These are phyloP conservation scores for Neofusicoccum laricinum DNA, from an alignment of 2,329 filamentous ascomycete genomes.

Conservation along the genomic window DNA sequence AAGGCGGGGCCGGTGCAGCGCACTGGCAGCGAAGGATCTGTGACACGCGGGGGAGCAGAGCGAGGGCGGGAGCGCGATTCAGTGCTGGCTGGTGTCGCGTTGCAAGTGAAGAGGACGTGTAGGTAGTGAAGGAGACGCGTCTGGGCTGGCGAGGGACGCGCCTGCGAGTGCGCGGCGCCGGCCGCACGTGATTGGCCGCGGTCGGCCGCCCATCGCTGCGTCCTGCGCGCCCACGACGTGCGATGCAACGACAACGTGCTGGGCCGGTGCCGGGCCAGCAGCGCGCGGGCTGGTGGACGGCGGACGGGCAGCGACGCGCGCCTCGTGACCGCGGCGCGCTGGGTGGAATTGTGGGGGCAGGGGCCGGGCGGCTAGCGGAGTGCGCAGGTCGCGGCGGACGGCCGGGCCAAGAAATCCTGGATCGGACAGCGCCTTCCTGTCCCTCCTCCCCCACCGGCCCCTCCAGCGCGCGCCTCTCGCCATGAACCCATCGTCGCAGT, in stretches of 20 bases:
- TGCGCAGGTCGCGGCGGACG: background rate
- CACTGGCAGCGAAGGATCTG: background rate
- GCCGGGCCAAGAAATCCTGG: conserved; percentile 10
- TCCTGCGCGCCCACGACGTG: too few relatives aligned
- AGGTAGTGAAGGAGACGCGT: too few relatives aligned
- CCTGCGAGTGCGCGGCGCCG: too few relatives aligned
- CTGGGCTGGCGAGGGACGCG: too few relatives aligned
- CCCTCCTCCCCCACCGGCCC: background rate
- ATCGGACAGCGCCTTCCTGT: background rate
- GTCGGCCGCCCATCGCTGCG: too few relatives aligned
- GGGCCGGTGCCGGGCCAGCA: too few relatives aligned
- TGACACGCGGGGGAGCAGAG: background rate
- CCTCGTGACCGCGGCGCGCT: background rate
- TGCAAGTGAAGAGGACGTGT: too few relatives aligned
- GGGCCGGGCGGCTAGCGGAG: background rate
- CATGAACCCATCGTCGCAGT: background rate
- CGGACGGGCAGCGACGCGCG: too few relatives aligned
- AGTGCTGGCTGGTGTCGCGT: background rate
- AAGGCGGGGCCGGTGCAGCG: background rate
- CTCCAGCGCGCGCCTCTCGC: background rate
- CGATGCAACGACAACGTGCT: too few relatives aligned
- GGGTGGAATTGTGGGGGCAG: background rate
- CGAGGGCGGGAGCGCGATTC: background rate
- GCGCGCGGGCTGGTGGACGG: too few relatives aligned
- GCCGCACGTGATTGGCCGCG: too few relatives aligned